Evolutionary conservation across 768 basidiomycete genomes (phyloP), one percentile per base, ranked within the genome.

Genomic region (Tylopilus sp.): DNA sequence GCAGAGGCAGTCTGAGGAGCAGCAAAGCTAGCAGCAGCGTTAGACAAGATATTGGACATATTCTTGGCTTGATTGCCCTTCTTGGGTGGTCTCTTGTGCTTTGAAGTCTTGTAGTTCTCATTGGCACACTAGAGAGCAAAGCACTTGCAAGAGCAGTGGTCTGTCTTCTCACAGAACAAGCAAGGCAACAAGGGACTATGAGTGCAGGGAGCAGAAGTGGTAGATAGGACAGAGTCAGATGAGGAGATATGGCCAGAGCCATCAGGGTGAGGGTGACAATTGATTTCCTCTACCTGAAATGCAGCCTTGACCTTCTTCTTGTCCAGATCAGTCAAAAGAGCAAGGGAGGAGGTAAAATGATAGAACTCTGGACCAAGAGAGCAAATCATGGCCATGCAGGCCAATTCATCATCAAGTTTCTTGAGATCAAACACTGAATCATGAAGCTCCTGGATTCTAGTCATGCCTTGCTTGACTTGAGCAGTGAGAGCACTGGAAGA

Each of bases 301-400:
- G 19, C 28, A 13, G 46, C 53, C 41, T 55, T 52, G 17, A 50
- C 53, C 41, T 55, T 52, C 7, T 14, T 30, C 34, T 59, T 56
- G 42, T 56, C 38, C 0, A 61, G 17, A 13, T 44, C 47, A 8
- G 33, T 48, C 7, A 62, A 45, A 0, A 63, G 56, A 0, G 52
- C 33, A 0, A 64, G 43, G 1, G 52, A 59, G 2, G 31, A 45
- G 0, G 22, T 16, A 56, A 60, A 5, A 33, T 33, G 11, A 24
- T 38, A 38, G 0, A 49, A 33, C 0, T 29, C 28, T 14, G 29
- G 30, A 3, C 13, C 29, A 8, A 45, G 6, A 21, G 29, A 3
- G 7, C 7, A 7, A 22, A 45, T 45, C 30, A 45, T 31, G 21
- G 31, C 19, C 45, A 45, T 45, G 21, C 31, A 33, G 3, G 7